Evolutionary conservation across 2,329 filamentous ascomycete species (phyloP).

Genomic region (Remersonia thermophila): DNA sequence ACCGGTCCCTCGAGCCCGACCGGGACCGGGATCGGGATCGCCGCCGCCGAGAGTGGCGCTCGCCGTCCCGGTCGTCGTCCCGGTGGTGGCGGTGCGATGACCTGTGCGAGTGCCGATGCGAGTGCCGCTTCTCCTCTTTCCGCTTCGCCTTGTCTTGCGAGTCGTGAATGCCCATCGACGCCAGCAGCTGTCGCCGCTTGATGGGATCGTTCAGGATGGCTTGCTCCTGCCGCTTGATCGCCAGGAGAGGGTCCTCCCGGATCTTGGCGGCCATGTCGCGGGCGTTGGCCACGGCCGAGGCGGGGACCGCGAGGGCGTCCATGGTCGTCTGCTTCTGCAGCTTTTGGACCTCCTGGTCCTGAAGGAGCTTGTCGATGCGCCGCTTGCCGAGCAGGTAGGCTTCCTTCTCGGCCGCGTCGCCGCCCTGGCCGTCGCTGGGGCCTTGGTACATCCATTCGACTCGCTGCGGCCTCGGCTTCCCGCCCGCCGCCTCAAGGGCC

Average conservation of each 20-base stretch:
- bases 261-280: slow-evolving; percentile 79
- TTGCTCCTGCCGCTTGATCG: slow-evolving; percentile 87
- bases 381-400: slow-evolving; percentile 87
- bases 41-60: slow-evolving; percentile 28
- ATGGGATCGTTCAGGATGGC: slow-evolving; percentile 68
- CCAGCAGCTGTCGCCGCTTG: slow-evolving; percentile 54
- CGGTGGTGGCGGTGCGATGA: slow-evolving; percentile 25
- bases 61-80: slow-evolving; percentile 29
- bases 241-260: slow-evolving; percentile 77
- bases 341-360: slow-evolving; percentile 69
- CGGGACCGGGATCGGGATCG: slow-evolving; percentile 34
- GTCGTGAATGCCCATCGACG: slow-evolving; percentile 45
- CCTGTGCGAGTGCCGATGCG: slow-evolving; percentile 29
- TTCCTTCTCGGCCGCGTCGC: slow-evolving; percentile 79
- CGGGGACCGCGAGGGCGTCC: slow-evolving; percentile 47
- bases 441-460: slow-evolving; percentile 99
- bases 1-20: slow-evolving; percentile 31
- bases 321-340: slow-evolving; percentile 57
- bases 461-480: slow-evolving; percentile 59
- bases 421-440: slow-evolving; percentile 63
- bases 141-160: slow-evolving; percentile 26
- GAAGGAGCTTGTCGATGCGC: slow-evolving; percentile 69
- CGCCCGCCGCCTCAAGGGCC: slow-evolving; percentile 79
- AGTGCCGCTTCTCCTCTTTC: slow-evolving; percentile 30
- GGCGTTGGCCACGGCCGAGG: slow-evolving; percentile 49